Conservation (phyloP, 352 stramenopile genomes). For the Globisporangium spinosum region DNA sequence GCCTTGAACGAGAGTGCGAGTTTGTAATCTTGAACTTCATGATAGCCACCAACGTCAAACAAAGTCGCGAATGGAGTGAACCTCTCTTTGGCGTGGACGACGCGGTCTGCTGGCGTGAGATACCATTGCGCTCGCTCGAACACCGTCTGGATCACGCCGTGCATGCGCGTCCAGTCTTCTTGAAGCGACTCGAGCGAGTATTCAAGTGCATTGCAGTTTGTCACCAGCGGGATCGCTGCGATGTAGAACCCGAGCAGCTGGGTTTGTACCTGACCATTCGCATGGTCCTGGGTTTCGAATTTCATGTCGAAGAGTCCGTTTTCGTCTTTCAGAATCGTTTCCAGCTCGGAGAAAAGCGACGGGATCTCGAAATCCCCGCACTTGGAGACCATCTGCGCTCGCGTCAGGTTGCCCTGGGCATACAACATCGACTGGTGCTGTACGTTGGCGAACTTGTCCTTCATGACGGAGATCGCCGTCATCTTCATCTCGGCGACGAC, state of each 20-base stretch:
- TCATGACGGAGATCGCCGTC: slow-evolving; percentile 38
- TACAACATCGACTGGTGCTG: slow-evolving; percentile 33
- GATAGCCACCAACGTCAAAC: slow-evolving; percentile 21
- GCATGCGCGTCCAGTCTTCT: slow-evolving; percentile 28
- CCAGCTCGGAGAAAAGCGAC: slow-evolving; percentile 40
- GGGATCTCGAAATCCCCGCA: slow-evolving; percentile 45
- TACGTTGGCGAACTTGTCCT: slow-evolving; percentile 42
- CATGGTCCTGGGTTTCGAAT: slow-evolving; percentile 28
- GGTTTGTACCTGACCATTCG: slow-evolving; percentile 25
- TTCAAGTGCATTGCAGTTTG: slow-evolving; percentile 50
- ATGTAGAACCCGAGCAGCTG: slow-evolving; percentile 45
- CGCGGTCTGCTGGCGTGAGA: slow-evolving; percentile 27
- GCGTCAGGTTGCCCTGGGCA: slow-evolving; percentile 29
- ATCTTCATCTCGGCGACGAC: slow-evolving; percentile 49
- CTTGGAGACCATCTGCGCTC: slow-evolving; percentile 39
- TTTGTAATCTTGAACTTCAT: slow-evolving; percentile 13
- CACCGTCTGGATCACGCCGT: slow-evolving; percentile 21
- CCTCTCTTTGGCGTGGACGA: slow-evolving; percentile 28
- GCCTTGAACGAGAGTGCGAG: slow-evolving; percentile 35
- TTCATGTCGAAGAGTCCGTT: slow-evolving; percentile 27
- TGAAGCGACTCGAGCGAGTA: slow-evolving; percentile 39
- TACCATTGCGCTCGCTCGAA: slow-evolving; percentile 28
- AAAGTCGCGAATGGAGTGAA: slow-evolving; percentile 31
- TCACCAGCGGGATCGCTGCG: slow-evolving; percentile 36
- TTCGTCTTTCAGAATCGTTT: slow-evolving; percentile 43